Base-by-base conservation (phyloP, 2,329 filamentous ascomycete species). In the Plenodomus lindquistii region DNA sequence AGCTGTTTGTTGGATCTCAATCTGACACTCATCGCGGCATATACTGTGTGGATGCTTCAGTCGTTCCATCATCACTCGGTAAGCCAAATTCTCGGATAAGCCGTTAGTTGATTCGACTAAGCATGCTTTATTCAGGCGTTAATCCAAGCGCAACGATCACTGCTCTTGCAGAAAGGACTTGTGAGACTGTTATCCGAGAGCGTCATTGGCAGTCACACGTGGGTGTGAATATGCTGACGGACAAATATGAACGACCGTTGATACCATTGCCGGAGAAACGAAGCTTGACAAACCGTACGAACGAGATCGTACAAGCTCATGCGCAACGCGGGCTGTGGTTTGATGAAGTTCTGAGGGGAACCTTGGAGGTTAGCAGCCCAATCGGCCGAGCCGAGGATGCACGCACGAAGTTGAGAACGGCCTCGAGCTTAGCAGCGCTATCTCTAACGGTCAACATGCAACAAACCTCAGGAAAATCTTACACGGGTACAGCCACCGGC, bases 61-160 rank as follows among this genome's bases (percentile, higher is more conserved):
- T 83, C 1, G 79, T 89, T 15, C 85, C 86, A 0, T 79, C 80
- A 7, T 80, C 85, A 0, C 73, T 88, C 2, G 74, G 85, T 13
- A 40, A 50, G 48, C 17, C 4, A 35, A 13, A 18, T 18, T 34
- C 13, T 27, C 18, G 13, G 22, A 24, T 42, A 15, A 34, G 7
- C 13, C 11, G 20, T n/a, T 19, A 35, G 47, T 35, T 22, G 22
- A 21, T 20, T 7, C 1, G 15, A 37, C 2, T 15, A n/a, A 4
- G 4, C 31, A 35, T 6, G 5, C n/a, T 35, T 17, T 15, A 35
- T 19, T 6, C n/a, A 63, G 54, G 62, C 0, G 83, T 84, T 2
- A 89, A 89, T 59, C 85, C 86, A 0, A 79, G 87, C 43, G 86
- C 85, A 1, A 89, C 85, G 1, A 88, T 88, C 54, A 81, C 85